A percentile compares a stretch with the other conserved stretches of the same genome.
phyloP scores from a whole-genome alignment of 305 asterid genomes.

The Plantago lanceolata region DNA sequence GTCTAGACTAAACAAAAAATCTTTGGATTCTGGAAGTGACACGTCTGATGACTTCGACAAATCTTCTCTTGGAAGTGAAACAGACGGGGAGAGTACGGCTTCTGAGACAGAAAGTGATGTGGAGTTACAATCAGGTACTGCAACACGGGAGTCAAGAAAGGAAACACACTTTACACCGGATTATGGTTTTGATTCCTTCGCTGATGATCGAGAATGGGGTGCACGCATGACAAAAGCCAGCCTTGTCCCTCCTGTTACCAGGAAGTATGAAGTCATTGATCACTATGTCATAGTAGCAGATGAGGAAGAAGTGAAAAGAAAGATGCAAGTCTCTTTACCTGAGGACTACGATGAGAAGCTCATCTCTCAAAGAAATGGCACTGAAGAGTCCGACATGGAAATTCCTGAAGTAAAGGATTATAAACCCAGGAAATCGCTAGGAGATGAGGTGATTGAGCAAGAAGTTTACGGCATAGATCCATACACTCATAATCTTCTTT shows the following conservation, averaged over 20 bases:
- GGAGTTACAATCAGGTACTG: slow-evolving; percentile 53
- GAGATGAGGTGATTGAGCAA: slow-evolving; percentile 94
- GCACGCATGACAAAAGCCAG: slow-evolving; percentile 98
- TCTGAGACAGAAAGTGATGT: slow-evolving; percentile 82
- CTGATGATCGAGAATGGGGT: slow-evolving; percentile 99
- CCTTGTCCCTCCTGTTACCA: slow-evolving; percentile 96
- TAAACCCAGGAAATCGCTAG: slow-evolving; percentile 82
- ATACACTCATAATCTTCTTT: slow-evolving; percentile 90
- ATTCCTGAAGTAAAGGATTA: slow-evolving; percentile 94
- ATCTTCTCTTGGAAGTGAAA: slow-evolving; percentile 63
- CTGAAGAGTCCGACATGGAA: slow-evolving; percentile 98
- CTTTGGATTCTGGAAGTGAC: slow-evolving; percentile 80
- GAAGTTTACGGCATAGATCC: slow-evolving; percentile 99
- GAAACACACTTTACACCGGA: slow-evolving; percentile 53
- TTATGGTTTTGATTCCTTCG: slow-evolving; percentile 73
- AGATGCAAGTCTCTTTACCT: slow-evolving; percentile 91
- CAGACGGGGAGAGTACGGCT: slow-evolving; percentile 68
- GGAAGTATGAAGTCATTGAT: slow-evolving; percentile 92
- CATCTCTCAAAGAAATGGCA: slow-evolving; percentile 73
- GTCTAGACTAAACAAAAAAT: slow-evolving; percentile 73
- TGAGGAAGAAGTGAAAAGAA: slow-evolving; percentile 90
- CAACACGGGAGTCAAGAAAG: slow-evolving; percentile 44
- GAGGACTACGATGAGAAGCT: slow-evolving; percentile 89
- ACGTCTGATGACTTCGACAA: slow-evolving; percentile 74
- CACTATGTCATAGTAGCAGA: slow-evolving; percentile 88